phyloP scores from a whole-genome alignment of 805 yeast genomes.

The Starmera dryadoides region DNA sequence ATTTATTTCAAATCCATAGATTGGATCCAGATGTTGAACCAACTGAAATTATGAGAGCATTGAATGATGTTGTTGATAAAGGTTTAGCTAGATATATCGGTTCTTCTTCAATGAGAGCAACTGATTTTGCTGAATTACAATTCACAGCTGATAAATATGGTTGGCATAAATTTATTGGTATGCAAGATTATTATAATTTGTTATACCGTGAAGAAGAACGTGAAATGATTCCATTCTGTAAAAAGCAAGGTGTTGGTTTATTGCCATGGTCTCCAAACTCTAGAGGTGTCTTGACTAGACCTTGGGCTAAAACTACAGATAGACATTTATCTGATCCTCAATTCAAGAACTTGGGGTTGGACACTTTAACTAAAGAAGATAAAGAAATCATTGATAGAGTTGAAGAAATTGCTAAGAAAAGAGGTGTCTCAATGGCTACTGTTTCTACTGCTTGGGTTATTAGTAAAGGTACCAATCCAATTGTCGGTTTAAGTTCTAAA shows the following conservation, averaged over 20 bases:
- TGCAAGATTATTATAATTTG: slow-evolving; percentile 52
- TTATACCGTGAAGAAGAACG: slow-evolving; percentile 54
- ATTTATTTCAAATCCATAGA: slow-evolving; percentile 47
- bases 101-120: slow-evolving; percentile 52
- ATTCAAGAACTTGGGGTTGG: slow-evolving; percentile 5
- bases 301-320: slow-evolving; percentile 17
- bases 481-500: slow-evolving; percentile 40
- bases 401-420: slow-evolving; percentile 40
- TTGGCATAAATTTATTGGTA: slow-evolving; percentile 51
- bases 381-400: slow-evolving; percentile 36
- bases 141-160: slow-evolving; percentile 44
- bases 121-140: slow-evolving; percentile 48
- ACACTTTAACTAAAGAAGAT: slow-evolving; percentile 14
- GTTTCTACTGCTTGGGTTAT: slow-evolving; percentile 44
- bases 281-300: slow-evolving; percentile 45
- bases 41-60: slow-evolving; percentile 47
- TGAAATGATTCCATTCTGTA: slow-evolving; percentile 48
- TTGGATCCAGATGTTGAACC: slow-evolving; percentile 36
- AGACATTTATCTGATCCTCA: slow-evolving; percentile 3
- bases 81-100: slow-evolving; percentile 52
- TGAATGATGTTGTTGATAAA: slow-evolving; percentile 39
- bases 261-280: slow-evolving; percentile 57
- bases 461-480: slow-evolving; percentile 41
- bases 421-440: slow-evolving; percentile 42
- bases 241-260: slow-evolving; percentile 39